Conservation (phyloP, 495 filamentous ascomycete genomes). For the Viridothelium virens region DNA sequence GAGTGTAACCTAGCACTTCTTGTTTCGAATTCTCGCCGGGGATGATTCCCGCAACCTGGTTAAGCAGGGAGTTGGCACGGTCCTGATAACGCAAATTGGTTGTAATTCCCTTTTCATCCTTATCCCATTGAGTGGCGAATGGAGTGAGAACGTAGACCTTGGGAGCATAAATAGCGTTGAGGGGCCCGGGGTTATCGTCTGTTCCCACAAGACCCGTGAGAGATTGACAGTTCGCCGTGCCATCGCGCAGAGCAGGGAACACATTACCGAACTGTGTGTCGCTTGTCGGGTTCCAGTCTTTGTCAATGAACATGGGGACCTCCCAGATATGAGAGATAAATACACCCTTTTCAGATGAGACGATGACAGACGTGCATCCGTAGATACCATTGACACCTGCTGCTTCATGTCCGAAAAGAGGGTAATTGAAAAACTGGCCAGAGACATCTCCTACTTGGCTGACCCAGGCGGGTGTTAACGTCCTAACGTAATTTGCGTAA, state of each 20-base stretch:
- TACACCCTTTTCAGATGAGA: constrained; percentile 1
- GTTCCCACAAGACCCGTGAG: background rate
- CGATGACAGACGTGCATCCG: constrained; percentile 3
- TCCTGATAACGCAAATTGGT: background rate
- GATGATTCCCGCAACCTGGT: background rate
- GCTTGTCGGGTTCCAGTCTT: background rate
- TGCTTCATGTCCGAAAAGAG: background rate
- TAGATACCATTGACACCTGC: constrained; percentile 6
- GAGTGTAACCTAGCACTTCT: background rate
- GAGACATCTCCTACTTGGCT: background rate
- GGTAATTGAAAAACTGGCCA: background rate
- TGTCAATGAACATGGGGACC: background rate
- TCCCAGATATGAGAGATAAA: background rate
- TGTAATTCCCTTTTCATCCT: background rate
- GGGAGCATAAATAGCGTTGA: background rate
- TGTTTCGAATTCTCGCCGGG: background rate
- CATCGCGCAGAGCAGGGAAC: background rate
- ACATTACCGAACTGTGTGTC: background rate
- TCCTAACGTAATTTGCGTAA: background rate
- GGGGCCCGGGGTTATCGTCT: background rate
- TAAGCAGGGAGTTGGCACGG: constrained; percentile 1
- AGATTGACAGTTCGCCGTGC: background rate
- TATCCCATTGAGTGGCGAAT: background rate
- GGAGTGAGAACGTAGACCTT: constrained; percentile 1
- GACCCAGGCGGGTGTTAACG: background rate